These are phyloP conservation scores for Phalaenopsis hybrid DNA, from an alignment of 116 monocot species.

Conservation along the genomic window DNA sequence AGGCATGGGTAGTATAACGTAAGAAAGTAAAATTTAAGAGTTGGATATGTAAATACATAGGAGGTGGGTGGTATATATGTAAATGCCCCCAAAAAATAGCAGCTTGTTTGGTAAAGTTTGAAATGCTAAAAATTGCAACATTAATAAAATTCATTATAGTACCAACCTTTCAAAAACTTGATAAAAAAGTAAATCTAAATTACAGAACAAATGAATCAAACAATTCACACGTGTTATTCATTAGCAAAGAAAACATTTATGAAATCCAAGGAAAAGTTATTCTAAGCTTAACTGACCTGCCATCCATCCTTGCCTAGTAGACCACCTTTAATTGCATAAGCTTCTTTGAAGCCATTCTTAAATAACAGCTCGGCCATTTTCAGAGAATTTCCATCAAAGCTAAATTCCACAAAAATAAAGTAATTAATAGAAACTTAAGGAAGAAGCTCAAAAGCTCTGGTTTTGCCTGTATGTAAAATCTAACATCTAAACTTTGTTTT, in stretches of 20 bases:
- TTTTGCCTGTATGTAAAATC: neutral
- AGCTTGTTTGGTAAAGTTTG: neutral
- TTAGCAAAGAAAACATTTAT: too few relatives aligned
- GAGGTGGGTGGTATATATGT: too few relatives aligned
- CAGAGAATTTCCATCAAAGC: constrained; percentile 92
- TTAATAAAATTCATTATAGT: neutral
- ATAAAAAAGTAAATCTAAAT: neutral
- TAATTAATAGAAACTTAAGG: neutral
- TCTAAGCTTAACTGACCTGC: constrained; percentile 45
- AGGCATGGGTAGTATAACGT: too few relatives aligned
- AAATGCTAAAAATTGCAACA: too few relatives aligned
- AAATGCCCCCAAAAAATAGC: neutral
- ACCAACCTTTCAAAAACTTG: neutral
- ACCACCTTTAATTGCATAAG: constrained; percentile 91
- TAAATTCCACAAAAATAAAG: constrained; percentile 55
- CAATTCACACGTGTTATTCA: too few relatives aligned
- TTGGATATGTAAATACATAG: too few relatives aligned
- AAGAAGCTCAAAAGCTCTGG: neutral
- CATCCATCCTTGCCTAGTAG: constrained; percentile 91
- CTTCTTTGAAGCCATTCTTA: constrained; percentile 89
- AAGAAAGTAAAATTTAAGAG: too few relatives aligned
- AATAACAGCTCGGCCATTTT: constrained; percentile 65
- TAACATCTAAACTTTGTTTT: too few relatives aligned
- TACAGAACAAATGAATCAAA: neutral
- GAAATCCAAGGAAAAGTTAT: too few relatives aligned